Base-by-base conservation (phyloP, 75 land plant species). In the Pinus taeda region DNA sequence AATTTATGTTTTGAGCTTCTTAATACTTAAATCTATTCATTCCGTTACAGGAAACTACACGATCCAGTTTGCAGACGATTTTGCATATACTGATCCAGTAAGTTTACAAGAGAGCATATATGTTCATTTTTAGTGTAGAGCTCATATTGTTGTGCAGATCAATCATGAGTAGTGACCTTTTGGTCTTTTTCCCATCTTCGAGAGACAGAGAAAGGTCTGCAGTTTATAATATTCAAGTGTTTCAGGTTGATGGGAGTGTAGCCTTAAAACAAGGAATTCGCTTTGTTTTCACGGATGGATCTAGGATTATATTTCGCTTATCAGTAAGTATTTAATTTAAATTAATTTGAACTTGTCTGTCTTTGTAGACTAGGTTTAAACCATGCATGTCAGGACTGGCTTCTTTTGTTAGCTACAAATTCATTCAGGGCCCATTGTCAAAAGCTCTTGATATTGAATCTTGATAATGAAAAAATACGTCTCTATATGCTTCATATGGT, bases 211-310 rank as follows among this genome's bases (percentile, higher is more conserved):
- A 21, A 62, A 15, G 57, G 6, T 66, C 71, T 66, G n/a, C 45
- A 66, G 7, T 66, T 26, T 37, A 66, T 20, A 37, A 9, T 62
- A 53, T 29, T 57, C 14, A 15, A 81, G 37, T 59, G 14, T 57
- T 29, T 39, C 83, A 92, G 97, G 92, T 96, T 13, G 98, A 96
- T 80, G 95, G 97, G 21, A 92, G 95, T 85, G 90, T 94, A 15
- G 92, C 86, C 59, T 82, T 85, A 18, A 92, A 94, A 79, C 98
- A 96, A 86, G 98, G 98, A 37, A 83, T 94, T 73, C 86, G 98
- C 4, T 96, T 96, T 81, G 89, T 96, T 59, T 96, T 96, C 73
- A 87, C 85, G 14, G 98, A 96, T 81, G 98, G 98, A 59, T 93
- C 98, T 74, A 89, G 98, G 77, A 89, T 95, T 70, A 92, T 96